Evolutionary conservation across 2,329 filamentous ascomycete genomes (phyloP).

Genomic region (Hypoxylon sp.): DNA sequence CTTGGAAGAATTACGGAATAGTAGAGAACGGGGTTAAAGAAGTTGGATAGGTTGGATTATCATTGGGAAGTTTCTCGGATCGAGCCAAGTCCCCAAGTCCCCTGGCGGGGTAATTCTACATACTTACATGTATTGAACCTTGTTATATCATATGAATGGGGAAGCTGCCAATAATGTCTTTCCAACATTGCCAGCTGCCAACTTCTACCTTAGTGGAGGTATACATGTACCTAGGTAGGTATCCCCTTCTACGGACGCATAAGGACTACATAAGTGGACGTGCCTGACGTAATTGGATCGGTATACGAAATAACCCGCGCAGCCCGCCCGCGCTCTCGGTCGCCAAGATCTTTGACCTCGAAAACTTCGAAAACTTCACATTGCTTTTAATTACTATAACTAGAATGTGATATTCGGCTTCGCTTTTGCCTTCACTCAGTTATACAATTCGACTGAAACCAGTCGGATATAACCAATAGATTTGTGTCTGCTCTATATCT

Average conservation of each 20-base stretch:
- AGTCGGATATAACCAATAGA: neutral
- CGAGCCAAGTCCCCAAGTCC: neutral
- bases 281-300: slow-evolving; percentile 37
- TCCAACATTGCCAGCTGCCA: neutral
- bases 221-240: too few species aligned
- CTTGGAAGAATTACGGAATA: slow-evolving; percentile 9
- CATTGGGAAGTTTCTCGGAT: slow-evolving; percentile 22
- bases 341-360: neutral
- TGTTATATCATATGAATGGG: slow-evolving; percentile 17
- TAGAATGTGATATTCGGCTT: slow-evolving; percentile 18
- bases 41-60: neutral
- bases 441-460: slow-evolving; percentile 18
- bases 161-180: slow-evolving; percentile 12
- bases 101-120: slow-evolving; percentile 31
- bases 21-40: neutral
- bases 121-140: slow-evolving; percentile 34
- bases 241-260: neutral
- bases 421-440: slow-evolving; percentile 2
- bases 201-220: slow-evolving; percentile 4
- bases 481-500: neutral
- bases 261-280: too few species aligned
- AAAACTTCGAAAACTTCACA: neutral
- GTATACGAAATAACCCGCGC: slow-evolving; percentile 11
- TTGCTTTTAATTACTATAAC: slow-evolving; percentile 5
- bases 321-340: neutral